These are phyloP conservation scores for Hyphopichia pseudoburtonii DNA, from an alignment of 1,139 yeast genomes.

Conservation along the genomic window DNA sequence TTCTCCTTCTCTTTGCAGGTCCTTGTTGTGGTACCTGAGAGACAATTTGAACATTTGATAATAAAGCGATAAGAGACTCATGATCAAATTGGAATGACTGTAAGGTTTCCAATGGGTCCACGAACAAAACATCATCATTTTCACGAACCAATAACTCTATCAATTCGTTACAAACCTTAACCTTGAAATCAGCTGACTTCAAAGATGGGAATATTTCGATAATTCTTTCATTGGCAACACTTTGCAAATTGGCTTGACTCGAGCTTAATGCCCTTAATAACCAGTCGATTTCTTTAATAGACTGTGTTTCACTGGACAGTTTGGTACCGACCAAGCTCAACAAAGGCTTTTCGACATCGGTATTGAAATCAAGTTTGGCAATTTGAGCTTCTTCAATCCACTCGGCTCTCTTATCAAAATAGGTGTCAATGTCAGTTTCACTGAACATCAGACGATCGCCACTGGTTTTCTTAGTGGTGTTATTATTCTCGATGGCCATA, in stretches of 20 bases:
- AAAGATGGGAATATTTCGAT: constrained; percentile 53
- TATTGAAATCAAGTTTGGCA: constrained; percentile 48
- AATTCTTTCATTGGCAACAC: constrained; percentile 59
- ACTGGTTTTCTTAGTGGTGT: constrained; percentile 14
- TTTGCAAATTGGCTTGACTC: constrained; percentile 39
- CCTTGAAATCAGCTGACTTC: constrained; percentile 53
- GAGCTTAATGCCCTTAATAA: constrained; percentile 53
- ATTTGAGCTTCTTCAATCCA: constrained; percentile 47
- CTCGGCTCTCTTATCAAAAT: constrained; percentile 33
- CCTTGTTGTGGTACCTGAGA: constrained; percentile 46
- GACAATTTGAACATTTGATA: constrained; percentile 50
- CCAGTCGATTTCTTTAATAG: constrained; percentile 56
- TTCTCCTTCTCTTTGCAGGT: constrained; percentile 70
- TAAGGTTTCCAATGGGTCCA: constrained; percentile 57
- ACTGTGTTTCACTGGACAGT: constrained; percentile 48
- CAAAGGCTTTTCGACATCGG: constrained; percentile 54
- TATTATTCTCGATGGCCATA: constrained; percentile 20
- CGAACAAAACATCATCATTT: constrained; percentile 30
- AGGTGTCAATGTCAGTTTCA: constrained; percentile 29
- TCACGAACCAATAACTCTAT: constrained; percentile 54
- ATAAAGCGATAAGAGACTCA: constrained; percentile 46
- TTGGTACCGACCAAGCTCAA: constrained; percentile 54
- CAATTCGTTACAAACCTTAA: constrained; percentile 56
- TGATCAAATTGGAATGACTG: constrained; percentile 47
- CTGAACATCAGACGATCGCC: constrained; percentile 34